Evolutionary conservation across 805 yeast species (phyloP), one percentile per base, ranked within the genome.

Genomic region (Teunomyces tritomae): DNA sequence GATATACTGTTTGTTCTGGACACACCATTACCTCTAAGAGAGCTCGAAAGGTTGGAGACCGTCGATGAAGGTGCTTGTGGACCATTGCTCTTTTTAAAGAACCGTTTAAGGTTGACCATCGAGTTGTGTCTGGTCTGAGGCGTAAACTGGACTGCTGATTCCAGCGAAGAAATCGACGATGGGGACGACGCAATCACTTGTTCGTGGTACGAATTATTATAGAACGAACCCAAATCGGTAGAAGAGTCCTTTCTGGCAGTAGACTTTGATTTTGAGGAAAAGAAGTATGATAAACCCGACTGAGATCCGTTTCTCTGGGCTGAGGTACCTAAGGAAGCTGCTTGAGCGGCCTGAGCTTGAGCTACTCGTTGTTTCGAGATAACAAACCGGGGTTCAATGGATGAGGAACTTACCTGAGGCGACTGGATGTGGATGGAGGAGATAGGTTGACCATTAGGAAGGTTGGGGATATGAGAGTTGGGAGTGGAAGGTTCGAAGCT

Each of bases 361-460:
- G 76, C 83, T 20, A 84, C 81, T 46, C 87, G 79, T 51, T 85
- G 94, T 57, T 88, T 82, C 8, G 95, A 87, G 34, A 90, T 85
- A 43, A 90, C 82, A 61, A 90, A 89, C 37, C 96, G 76, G 11
- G 95, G 87, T 61, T 89, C 97, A n/a, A 90, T 83, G 28, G 82
- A 76, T 14, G 80, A 67, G 5, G 80, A 64, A 46, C 55, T 54
- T 5, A 86, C 86, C 45, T 76, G 79, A 3, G 94, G 94, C 0
- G 91, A 85, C 46, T 82, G 83, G 47, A 87, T 81, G 49, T 83
- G 81, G 48, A 82, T 84, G 9, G 89, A 83, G 20, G 73, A 71
- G 47, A 80, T 80, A 6, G 79, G 68, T 54, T 79, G 83, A 16
- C 84, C 85, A 57, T 80, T 79, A 8, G 82, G 70, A 41, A 79